A percentile compares a stretch with the other conserved stretches of the same genome.
Evolutionary conservation across 331 rosid genomes (phyloP).

Genomic region (Spiraea crenata): DNA sequence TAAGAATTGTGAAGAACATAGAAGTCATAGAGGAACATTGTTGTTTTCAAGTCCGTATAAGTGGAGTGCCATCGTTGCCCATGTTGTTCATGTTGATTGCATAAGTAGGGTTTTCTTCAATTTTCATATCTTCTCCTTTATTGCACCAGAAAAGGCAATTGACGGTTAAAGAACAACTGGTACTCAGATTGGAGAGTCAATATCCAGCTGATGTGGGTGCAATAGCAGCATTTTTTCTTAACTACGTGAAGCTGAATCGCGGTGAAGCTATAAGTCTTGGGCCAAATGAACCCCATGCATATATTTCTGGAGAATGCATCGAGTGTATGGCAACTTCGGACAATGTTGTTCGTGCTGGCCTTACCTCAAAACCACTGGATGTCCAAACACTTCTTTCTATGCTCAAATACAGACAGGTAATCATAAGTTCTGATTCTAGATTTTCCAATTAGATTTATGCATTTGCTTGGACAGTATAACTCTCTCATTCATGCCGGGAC

Average conservation of each 20-base stretch:
- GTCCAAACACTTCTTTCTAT: conserved; percentile 40
- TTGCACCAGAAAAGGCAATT: conserved; percentile 31
- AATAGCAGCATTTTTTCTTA: conserved; percentile 37
- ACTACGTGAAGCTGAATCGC: conserved; percentile 35
- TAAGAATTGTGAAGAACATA: neutral
- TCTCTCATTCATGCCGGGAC: neutral
- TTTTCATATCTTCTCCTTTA: conserved; percentile 2
- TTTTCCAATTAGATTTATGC: neutral
- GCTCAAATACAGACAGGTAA: conserved; percentile 44
- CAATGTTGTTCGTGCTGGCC: conserved; percentile 47
- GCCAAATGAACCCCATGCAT: conserved; percentile 46
- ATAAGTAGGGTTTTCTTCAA: neutral
- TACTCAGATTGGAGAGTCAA: conserved; percentile 35
- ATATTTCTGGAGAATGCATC: conserved; percentile 39
- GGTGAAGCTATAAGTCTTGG: conserved; percentile 41
- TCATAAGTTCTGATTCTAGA: neutral
- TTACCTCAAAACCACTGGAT: conserved; percentile 38
- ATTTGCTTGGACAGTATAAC: neutral
- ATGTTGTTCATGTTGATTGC: neutral
- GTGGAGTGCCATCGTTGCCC: neutral
- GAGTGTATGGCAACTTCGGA: conserved; percentile 51
- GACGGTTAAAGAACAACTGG: conserved; percentile 37
- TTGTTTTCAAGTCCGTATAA: neutral
- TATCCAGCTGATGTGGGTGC: conserved; percentile 41
- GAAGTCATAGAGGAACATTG: neutral